A percentile compares a stretch with the other conserved stretches of the same genome.
phyloP scores from a whole-genome alignment of 805 yeast species.

The Cyberlindnera meyerae region DNA sequence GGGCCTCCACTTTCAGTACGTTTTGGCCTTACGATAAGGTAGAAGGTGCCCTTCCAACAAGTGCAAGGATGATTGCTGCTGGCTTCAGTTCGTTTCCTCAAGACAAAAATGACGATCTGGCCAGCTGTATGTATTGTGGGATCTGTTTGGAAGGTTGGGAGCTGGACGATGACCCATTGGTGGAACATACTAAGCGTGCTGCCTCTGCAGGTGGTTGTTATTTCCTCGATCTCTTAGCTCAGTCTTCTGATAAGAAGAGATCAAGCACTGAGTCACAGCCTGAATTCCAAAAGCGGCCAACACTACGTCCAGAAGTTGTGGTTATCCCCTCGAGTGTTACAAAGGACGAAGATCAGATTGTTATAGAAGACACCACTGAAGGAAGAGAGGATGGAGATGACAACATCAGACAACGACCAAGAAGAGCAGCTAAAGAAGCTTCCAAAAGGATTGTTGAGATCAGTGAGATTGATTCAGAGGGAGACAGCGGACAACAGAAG shows the following conservation, averaged over 20 bases:
- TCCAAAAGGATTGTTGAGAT: slow-evolving; percentile 9
- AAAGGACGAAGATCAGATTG: too few relatives aligned
- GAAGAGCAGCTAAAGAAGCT: slow-evolving; percentile 12
- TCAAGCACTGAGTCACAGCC: too few relatives aligned
- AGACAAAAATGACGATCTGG: slow-evolving; percentile 45
- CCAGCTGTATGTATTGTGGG: slow-evolving; percentile 62
- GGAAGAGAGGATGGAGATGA: neutral
- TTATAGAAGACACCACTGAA: too few relatives aligned
- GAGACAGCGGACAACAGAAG: neutral
- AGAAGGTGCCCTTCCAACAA: slow-evolving; percentile 36
- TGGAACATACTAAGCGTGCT: slow-evolving; percentile 47
- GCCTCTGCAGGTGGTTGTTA: slow-evolving; percentile 33
- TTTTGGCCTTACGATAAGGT: slow-evolving; percentile 44
- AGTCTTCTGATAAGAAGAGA: slow-evolving; percentile 1
- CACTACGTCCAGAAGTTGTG: too few relatives aligned
- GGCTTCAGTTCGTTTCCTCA: slow-evolving; percentile 62
- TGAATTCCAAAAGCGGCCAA: too few relatives aligned
- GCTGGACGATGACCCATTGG: slow-evolving; percentile 53
- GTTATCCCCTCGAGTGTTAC: too few relatives aligned
- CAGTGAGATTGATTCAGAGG: slow-evolving; percentile 8
- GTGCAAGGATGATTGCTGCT: slow-evolving; percentile 43
- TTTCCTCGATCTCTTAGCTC: slow-evolving; percentile 19
- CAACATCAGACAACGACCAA: slow-evolving; percentile 6
- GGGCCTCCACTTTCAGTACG: slow-evolving; percentile 37
- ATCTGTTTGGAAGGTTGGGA: slow-evolving; percentile 71